Percentiles rank a stretch among this genome's conserved stretches.
phyloP scores from a whole-genome alignment of 2,329 filamentous ascomycete species.

The Dothiorella sarmentorum region DNA sequence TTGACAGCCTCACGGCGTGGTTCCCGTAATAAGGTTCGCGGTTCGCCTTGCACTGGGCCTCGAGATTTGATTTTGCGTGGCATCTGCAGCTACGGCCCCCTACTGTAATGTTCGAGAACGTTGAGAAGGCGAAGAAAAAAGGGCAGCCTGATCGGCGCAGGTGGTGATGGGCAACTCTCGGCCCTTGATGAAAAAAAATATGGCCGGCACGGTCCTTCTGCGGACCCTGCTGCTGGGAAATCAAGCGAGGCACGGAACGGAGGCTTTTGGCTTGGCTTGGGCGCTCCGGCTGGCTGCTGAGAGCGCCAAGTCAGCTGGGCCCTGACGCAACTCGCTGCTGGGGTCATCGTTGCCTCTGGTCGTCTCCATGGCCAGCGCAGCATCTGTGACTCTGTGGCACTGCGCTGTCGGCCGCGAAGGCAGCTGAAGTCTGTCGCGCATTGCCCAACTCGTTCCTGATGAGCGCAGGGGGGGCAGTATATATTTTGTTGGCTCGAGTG shows the following conservation, averaged over 20 bases:
- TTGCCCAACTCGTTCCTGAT: background rate
- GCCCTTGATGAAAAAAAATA: background rate
- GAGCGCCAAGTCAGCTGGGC: background rate
- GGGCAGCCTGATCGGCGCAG: slow-evolving; percentile 4
- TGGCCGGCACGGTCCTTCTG: background rate
- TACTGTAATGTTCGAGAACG: background rate
- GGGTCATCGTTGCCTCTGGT: slow-evolving; percentile 7
- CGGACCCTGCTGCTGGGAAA: slow-evolving; percentile 2
- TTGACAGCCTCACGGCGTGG: background rate
- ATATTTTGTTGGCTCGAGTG: no score
- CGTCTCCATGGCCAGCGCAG: background rate
- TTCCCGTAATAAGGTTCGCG: background rate
- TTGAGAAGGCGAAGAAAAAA: background rate
- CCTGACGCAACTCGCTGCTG: background rate
- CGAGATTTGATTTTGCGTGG: background rate
- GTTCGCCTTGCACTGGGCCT: background rate
- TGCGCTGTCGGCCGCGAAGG: background rate
- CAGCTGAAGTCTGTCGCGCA: background rate
- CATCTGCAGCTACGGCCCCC: background rate
- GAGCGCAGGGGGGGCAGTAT: slow-evolving; percentile 14
- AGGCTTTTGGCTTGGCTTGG: no score
- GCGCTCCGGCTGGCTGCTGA: background rate
- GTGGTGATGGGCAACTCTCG: background rate
- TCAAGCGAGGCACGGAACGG: background rate
- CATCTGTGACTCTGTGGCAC: slow-evolving; percentile 1